Evolutionary conservation across 257 asterid genomes (phyloP).

Genomic region (Leonotis leonurus): DNA sequence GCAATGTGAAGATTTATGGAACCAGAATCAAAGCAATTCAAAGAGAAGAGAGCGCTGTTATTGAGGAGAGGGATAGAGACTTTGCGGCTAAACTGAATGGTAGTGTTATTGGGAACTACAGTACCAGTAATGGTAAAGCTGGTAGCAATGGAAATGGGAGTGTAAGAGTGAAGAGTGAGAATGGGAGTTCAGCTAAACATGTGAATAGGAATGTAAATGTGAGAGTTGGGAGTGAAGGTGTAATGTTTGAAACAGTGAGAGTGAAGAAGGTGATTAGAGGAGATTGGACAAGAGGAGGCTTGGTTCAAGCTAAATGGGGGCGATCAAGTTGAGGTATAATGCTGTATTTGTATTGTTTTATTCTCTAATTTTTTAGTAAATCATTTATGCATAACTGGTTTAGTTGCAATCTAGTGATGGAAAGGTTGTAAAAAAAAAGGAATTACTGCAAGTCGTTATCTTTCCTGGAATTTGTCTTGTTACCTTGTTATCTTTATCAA

Average conservation of each 20-base stretch:
- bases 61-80: slow-evolving; percentile 43
- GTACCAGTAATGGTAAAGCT: slow-evolving; percentile 21
- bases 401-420: too few relatives aligned
- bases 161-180: slow-evolving; percentile 28
- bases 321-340: slow-evolving; percentile 56
- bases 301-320: slow-evolving; percentile 51
- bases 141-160: slow-evolving; percentile 16
- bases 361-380: not conserved
- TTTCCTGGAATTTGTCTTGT: not conserved
- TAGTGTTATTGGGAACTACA: slow-evolving; percentile 27
- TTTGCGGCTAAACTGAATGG: slow-evolving; percentile 34
- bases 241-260: slow-evolving; percentile 20
- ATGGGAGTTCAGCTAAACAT: slow-evolving; percentile 39
- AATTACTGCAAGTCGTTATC: not conserved
- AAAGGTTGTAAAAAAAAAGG: too few relatives aligned
- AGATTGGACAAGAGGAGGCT: slow-evolving; percentile 87
- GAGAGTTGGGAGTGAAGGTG: slow-evolving; percentile 20
- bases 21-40: slow-evolving; percentile 25
- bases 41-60: slow-evolving; percentile 40
- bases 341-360: not conserved
- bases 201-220: slow-evolving; percentile 31
- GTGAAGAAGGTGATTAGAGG: slow-evolving; percentile 42
- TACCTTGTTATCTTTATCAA: not conserved
- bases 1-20: slow-evolving; percentile 13
- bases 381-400: not conserved